These are phyloP conservation scores for Rhizopogon sp. DNA, from an alignment of 768 basidiomycete genomes.

Conservation along the genomic window DNA sequence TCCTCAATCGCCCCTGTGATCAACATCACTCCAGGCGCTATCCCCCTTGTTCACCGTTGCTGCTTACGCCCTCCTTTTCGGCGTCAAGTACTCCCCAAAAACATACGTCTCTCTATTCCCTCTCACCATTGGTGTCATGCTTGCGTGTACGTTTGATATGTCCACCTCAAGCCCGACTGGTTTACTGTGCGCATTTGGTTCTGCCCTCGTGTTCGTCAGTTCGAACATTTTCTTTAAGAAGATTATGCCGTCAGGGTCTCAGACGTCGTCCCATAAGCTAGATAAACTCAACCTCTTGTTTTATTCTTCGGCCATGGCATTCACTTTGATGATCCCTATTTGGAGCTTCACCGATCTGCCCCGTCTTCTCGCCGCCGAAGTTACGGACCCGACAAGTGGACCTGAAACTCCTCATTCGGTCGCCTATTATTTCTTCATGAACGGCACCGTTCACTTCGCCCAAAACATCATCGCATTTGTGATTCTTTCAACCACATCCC, in stretches of 20 bases:
- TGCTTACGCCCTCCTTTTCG: slow-evolving; percentile 90
- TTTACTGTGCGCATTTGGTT: slow-evolving; percentile 93
- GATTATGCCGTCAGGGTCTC: slow-evolving; percentile 72
- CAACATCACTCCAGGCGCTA: slow-evolving; percentile 57
- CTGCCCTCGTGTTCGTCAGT: slow-evolving; percentile 93
- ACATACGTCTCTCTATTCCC: slow-evolving; percentile 95
- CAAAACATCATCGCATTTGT: slow-evolving; percentile 98
- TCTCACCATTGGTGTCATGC: slow-evolving; percentile 93
- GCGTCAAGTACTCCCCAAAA: slow-evolving; percentile 86
- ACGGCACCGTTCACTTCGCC: slow-evolving; percentile 93
- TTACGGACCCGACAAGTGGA: slow-evolving; percentile 38
- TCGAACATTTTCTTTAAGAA: slow-evolving; percentile 99
- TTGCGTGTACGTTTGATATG: slow-evolving; percentile 92
- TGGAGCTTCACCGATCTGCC: slow-evolving; percentile 90
- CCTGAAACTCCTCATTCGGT: slow-evolving; percentile 58
- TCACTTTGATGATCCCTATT: slow-evolving; percentile 92
- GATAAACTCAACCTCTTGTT: slow-evolving; percentile 96
- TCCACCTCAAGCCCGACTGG: slow-evolving; percentile 83
- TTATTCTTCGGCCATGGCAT: slow-evolving; percentile 93
- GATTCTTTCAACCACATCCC: slow-evolving; percentile 92
- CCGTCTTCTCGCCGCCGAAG: slow-evolving; percentile 46
- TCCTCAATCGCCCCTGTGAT: slow-evolving; percentile 1
- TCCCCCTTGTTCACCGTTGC: slow-evolving; percentile 97
- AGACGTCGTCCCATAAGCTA: slow-evolving; percentile 63
- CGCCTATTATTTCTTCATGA: slow-evolving; percentile 80